Percentiles rank a stretch among this genome's conserved stretches.
Conservation (phyloP, 2,329 filamentous ascomycete genomes). For the Sclerotinia borealis region DNA sequence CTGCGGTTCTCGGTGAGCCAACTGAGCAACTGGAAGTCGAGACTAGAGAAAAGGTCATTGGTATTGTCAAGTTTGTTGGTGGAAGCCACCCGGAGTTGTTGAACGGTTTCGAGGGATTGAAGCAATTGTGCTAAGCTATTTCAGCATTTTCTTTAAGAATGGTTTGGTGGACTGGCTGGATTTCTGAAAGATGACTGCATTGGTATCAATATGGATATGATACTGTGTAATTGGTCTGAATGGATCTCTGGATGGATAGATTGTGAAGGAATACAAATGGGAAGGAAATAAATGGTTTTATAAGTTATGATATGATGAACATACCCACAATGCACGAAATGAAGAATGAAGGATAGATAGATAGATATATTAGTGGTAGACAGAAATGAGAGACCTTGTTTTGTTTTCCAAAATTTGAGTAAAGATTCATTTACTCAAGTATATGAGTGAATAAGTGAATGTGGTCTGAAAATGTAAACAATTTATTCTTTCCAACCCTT, state of each 20-base stretch:
- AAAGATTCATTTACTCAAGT: too few species aligned
- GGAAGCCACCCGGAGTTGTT: constrained; percentile 27
- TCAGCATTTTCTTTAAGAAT: background rate
- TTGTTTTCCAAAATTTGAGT: background rate
- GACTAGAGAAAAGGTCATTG: constrained; percentile 59
- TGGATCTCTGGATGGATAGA: background rate
- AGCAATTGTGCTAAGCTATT: constrained; percentile 5
- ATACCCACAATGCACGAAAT: constrained; percentile 5
- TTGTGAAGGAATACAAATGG: background rate
- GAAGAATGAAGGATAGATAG: background rate
- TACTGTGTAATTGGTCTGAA: background rate
- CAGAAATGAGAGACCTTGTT: background rate
- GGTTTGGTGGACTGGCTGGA: background rate
- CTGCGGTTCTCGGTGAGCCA: constrained; percentile 64
- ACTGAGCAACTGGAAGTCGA: constrained; percentile 70
- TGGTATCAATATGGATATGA: background rate
- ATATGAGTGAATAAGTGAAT: too few species aligned
- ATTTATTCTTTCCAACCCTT: too few species aligned
- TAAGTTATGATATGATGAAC: constrained; percentile 7
- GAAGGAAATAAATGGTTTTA: constrained; percentile 4
- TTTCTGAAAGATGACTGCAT: background rate
- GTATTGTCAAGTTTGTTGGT: constrained; percentile 47
- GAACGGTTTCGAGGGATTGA: constrained; percentile 24
- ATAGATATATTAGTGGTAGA: background rate
- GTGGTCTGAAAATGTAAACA: too few species aligned